Evolutionary conservation across 495 filamentous ascomycete genomes (phyloP).

Genomic region (Massariosphaeria phaeospora): DNA sequence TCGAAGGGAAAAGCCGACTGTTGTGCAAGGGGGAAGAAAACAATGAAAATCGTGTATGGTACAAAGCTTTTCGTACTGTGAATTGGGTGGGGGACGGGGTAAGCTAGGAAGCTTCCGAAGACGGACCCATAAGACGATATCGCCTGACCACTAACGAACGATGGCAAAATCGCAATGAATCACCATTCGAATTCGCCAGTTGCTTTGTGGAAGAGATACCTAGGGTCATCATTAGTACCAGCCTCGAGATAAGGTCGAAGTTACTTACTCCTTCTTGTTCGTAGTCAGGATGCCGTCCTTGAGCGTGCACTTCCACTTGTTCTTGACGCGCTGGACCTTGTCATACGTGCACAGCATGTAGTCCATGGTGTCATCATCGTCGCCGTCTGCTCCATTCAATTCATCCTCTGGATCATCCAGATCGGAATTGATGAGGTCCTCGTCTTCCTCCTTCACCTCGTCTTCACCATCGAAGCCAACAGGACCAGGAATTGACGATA

Average conservation of each 20-base stretch:
- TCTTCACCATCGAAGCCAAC: constrained; percentile 67
- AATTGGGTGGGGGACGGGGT: neutral
- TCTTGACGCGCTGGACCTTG: constrained; percentile 98
- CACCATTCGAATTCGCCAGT: constrained; percentile 97
- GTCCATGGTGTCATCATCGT: constrained; percentile 67
- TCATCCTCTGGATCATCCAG: constrained; percentile 92
- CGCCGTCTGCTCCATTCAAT: constrained; percentile 65
- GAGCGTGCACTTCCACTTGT: constrained; percentile 99
- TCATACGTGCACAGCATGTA: constrained; percentile 99
- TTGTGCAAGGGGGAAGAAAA: too few relatives aligned
- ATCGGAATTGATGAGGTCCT: constrained; percentile 98
- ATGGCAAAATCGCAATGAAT: neutral
- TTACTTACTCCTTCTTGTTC: constrained; percentile 74
- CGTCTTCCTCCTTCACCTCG: constrained; percentile 57
- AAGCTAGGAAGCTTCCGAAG: too few relatives aligned
- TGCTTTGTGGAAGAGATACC: constrained; percentile 96
- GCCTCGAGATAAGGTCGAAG: neutral
- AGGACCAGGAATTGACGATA: constrained; percentile 20
- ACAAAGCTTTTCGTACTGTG: neutral
- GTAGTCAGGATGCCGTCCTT: constrained; percentile 95
- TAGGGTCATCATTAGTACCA: constrained; percentile 39
- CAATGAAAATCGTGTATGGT: too few relatives aligned
- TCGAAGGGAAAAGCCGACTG: too few relatives aligned
- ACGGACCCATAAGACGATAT: constrained; percentile 7
- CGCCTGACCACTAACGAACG: too few relatives aligned